A percentile compares a stretch with the other conserved stretches of the same genome.
These are phyloP conservation scores for Calonectria hawksworthii DNA, from an alignment of 2,329 filamentous ascomycete genomes.

Conservation along the genomic window DNA sequence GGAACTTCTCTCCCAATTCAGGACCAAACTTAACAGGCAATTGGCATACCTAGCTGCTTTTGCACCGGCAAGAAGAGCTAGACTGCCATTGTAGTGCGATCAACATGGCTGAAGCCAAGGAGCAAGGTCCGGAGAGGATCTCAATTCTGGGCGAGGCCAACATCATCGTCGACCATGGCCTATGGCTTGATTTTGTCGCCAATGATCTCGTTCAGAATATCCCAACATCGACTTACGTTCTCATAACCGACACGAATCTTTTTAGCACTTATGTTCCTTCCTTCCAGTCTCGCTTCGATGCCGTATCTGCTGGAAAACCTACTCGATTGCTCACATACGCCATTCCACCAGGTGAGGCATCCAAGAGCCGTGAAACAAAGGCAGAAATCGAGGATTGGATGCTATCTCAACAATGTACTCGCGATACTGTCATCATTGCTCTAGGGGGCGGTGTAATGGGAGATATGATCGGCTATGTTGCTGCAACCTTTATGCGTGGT, in stretches of 20 bases:
- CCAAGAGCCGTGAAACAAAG: conserved; percentile 94
- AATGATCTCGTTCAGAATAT: conserved; percentile 84
- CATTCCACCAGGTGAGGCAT: conserved; percentile 92
- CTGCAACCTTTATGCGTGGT: conserved; percentile 98
- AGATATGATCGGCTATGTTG: conserved; percentile 97
- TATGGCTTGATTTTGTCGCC: conserved; percentile 88
- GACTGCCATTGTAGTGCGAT: conserved; percentile 14
- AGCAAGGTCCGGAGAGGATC: conserved; percentile 70
- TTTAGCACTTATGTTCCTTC: conserved; percentile 82
- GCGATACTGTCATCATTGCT: conserved; percentile 95
- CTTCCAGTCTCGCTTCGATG: conserved; percentile 68
- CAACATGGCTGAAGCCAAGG: conserved; percentile 45
- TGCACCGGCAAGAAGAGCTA: conserved; percentile 19
- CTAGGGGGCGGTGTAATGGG: conserved; percentile 97
- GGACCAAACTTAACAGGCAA: conserved; percentile 3
- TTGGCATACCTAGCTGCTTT: background rate
- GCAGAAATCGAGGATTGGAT: conserved; percentile 98
- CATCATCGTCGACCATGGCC: conserved; percentile 91
- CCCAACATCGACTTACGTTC: conserved; percentile 90
- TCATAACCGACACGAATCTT: conserved; percentile 97
- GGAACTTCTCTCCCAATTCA: background rate
- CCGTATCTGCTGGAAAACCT: conserved; percentile 42
- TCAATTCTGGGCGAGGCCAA: conserved; percentile 89
- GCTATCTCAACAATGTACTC: conserved; percentile 89
- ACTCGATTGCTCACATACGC: conserved; percentile 86